Evolutionary conservation across 768 basidiomycete species (phyloP), one percentile per base, ranked within the genome.

Genomic region (Boletus vermiculosoides): DNA sequence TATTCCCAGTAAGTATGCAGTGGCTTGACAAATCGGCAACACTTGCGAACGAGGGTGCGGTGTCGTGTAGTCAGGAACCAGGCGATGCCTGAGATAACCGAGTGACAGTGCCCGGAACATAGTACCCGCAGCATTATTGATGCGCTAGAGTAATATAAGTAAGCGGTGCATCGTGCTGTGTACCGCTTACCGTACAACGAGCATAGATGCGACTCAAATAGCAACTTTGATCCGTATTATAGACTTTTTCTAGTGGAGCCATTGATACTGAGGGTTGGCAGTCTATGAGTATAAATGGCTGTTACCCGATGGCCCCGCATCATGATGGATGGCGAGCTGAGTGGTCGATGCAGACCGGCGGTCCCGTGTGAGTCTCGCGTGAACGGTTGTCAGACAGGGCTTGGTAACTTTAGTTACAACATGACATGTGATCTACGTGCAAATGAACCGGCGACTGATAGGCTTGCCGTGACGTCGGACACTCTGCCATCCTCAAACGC

Each of bases 51-150:
- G 25, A 18, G 48, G 23, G 49, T 55, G 64, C 62, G 6, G 54
- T 63, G 66, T 20, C 23, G 45, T 49, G 39, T n/a, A 51, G 53
- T 20, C 51, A 55, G 58, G 64, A 55, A 57, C 63, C 18, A 55
- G 55, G 64, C 61, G 39, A 59, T 68, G 61, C 51, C 39, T 46
- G 56, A 56, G 45, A 52, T 34, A 36, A 42, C 46, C 12, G 22
- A 51, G 25, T 48, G 61, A 55, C 65, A 22, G 41, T 61, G 59
- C 33, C 20, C 22, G 28, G 18, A 62, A 63, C 52, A 8, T 39
- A n/a, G 54, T 49, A 42, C 31, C 50, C 56, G 23, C 46, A 37
- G 47, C 45, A 34, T 28, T 40, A 33, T 31, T 58, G 55, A 54
- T 50, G 49, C 40, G 50, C 45, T 40, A 23, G 34, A 30, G 20